A percentile compares a stretch with the other conserved stretches of the same genome.
phyloP scores from a whole-genome alignment of 1,284 basidiomycete species.

The Ceratobasidium theobromae region DNA sequence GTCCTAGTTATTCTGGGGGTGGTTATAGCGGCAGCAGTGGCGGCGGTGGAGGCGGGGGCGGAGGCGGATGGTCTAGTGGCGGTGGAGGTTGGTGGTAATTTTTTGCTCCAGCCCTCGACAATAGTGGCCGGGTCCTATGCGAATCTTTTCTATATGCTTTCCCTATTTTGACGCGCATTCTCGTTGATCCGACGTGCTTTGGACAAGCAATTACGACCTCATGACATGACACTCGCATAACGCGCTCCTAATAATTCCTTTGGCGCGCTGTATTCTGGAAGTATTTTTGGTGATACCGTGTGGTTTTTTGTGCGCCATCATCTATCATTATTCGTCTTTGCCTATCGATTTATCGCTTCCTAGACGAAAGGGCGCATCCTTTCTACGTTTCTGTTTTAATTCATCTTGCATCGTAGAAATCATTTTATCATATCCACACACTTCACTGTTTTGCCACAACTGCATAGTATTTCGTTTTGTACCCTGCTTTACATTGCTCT shows the following conservation, averaged over 20 bases:
- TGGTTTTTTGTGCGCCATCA: constrained; percentile 30
- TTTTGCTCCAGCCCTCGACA: neutral
- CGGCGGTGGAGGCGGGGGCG: constrained; percentile 45
- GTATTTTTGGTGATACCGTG: constrained; percentile 31
- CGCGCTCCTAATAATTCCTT: constrained; percentile 24
- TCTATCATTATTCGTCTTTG: constrained; percentile 33
- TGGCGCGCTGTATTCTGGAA: constrained; percentile 29
- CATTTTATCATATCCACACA: constrained; percentile 25
- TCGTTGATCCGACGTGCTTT: constrained; percentile 22
- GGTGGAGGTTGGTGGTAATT: constrained; percentile 30
- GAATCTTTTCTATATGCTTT: constrained; percentile 13
- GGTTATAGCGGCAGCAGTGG: constrained; percentile 38
- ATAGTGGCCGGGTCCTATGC: constrained; percentile 16
- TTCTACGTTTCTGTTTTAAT: constrained; percentile 31
- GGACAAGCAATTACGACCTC: constrained; percentile 31
- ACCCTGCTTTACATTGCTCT: constrained; percentile 8
- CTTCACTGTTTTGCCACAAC: constrained; percentile 25
- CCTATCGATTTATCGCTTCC: constrained; percentile 32
- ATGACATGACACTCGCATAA: constrained; percentile 29
- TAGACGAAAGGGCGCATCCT: constrained; percentile 34
- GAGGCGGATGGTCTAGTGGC: constrained; percentile 50
- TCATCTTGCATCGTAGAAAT: constrained; percentile 30
- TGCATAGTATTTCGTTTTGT: constrained; percentile 5
- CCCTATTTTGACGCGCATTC: constrained; percentile 11
- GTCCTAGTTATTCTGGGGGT: constrained; percentile 34